Conservation (phyloP, 306 rosid genomes). For the Begonia loranthoides region DNA sequence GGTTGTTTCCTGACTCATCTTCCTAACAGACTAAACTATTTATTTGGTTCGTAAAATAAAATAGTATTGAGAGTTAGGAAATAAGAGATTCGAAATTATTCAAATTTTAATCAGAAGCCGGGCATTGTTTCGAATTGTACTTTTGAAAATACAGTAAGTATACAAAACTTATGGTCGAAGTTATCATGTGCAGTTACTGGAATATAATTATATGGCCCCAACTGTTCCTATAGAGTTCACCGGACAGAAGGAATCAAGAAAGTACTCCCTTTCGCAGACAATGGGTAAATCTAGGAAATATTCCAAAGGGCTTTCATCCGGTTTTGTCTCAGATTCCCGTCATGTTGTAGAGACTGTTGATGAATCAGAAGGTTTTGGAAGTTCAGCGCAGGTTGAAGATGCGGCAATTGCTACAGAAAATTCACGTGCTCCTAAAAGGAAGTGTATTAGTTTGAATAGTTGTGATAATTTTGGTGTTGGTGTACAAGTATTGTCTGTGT, state of each 20-base stretch:
- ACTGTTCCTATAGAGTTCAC: slow-evolving; percentile 76
- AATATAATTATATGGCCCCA: slow-evolving; percentile 74
- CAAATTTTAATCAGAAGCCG: slow-evolving; percentile 10
- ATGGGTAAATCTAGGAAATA: slow-evolving; percentile 93
- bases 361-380: slow-evolving; percentile 83
- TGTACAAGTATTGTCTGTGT: slow-evolving; percentile 36
- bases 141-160: slow-evolving; percentile 6
- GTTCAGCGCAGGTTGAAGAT: slow-evolving; percentile 54
- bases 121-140: slow-evolving; percentile 10
- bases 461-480: slow-evolving; percentile 50
- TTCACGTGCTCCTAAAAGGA: slow-evolving; percentile 57
- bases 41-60: background rate
- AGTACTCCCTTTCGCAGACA: slow-evolving; percentile 36
- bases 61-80: slow-evolving; percentile 14
- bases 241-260: slow-evolving; percentile 66
- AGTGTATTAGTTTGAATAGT: slow-evolving; percentile 33
- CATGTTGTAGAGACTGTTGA: slow-evolving; percentile 83
- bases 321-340: slow-evolving; percentile 74
- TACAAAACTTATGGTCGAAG: slow-evolving; percentile 20
- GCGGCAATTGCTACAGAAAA: slow-evolving; percentile 41
- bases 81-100: slow-evolving; percentile 20
- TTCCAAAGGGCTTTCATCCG: slow-evolving; percentile 61
- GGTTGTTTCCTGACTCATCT: no score
- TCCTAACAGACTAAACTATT: no score
- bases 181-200: slow-evolving; percentile 67